These are phyloP conservation scores for Thermoascus crustaceus DNA, from an alignment of 2,329 filamentous ascomycete species.

Conservation along the genomic window DNA sequence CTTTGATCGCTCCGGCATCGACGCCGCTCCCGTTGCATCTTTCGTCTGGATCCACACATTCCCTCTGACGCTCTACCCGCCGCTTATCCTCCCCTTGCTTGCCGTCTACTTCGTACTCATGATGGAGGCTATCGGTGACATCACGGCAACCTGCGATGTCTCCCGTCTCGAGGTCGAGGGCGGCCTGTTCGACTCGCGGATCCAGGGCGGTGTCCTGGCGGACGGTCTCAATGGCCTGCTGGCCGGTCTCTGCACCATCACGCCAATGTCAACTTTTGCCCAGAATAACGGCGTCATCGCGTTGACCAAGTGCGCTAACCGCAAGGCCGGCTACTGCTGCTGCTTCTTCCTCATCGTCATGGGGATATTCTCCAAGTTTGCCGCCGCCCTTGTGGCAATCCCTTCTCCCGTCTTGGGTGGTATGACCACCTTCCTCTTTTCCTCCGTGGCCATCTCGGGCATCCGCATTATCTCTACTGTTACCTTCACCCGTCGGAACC, in stretches of 20 bases:
- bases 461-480: constrained; percentile 57
- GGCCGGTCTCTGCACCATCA: constrained; percentile 57
- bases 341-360: constrained; percentile 60
- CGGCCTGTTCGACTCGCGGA: constrained; percentile 56
- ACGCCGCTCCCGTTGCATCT: constrained; percentile 53
- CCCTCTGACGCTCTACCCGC: constrained; percentile 56
- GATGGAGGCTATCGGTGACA: constrained; percentile 61
- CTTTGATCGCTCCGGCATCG: constrained; percentile 52
- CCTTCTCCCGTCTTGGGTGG: constrained; percentile 43
- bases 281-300: constrained; percentile 64
- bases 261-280: constrained; percentile 60
- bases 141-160: constrained; percentile 61
- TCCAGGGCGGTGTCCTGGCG: constrained; percentile 60
- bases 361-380: constrained; percentile 64
- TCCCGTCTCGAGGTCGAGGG: constrained; percentile 58
- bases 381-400: constrained; percentile 59
- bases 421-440: constrained; percentile 58
- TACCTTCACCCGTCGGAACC: constrained; percentile 56
- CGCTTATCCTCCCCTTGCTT: constrained; percentile 56
- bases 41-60: constrained; percentile 66
- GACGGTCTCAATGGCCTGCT: constrained; percentile 59
- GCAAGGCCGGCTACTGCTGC: constrained; percentile 58
- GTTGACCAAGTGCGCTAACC: constrained; percentile 59
- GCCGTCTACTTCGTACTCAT: constrained; percentile 53
- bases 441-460: constrained; percentile 57